phyloP scores from a whole-genome alignment of 2,329 filamentous ascomycete genomes.

The Colletotrichum costaricense region DNA sequence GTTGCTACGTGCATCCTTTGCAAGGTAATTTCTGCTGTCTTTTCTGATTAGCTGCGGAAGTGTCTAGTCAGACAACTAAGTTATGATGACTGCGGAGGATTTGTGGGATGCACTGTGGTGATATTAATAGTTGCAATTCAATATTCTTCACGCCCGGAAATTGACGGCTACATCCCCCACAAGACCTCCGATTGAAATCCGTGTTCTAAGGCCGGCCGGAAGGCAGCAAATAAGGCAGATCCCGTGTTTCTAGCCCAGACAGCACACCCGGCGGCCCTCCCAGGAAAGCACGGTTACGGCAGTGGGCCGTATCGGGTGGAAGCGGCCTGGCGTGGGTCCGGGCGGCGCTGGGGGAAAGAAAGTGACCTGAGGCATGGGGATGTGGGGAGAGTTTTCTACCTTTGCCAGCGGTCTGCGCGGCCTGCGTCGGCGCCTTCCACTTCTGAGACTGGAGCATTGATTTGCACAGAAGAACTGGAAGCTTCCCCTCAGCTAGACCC shows the following conservation, averaged over 20 bases:
- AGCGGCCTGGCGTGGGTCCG: conserved; percentile 19
- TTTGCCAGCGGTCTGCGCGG: conserved; percentile 14
- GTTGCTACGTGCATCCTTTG: background rate
- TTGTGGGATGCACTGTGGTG: background rate
- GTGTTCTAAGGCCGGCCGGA: background rate
- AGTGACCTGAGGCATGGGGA: conserved; percentile 31
- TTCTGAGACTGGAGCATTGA: conserved; percentile 24
- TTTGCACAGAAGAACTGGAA: conserved; percentile 7
- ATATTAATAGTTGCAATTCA: background rate
- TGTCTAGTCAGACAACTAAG: background rate
- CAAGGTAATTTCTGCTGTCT: background rate
- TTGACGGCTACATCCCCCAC: no score
- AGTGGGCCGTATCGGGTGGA: conserved; percentile 24
- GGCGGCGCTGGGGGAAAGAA: background rate
- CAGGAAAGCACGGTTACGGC: conserved; percentile 20
- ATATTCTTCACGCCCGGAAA: background rate
- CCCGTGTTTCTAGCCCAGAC: background rate
- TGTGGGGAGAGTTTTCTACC: conserved; percentile 17
- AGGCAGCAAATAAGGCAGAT: background rate
- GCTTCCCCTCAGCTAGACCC: conserved; percentile 31
- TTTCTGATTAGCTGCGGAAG: background rate
- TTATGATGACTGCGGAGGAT: background rate
- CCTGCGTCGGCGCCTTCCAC: conserved; percentile 25
- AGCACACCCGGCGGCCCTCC: background rate
- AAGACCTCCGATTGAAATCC: background rate